Base-by-base conservation (phyloP, 345 rosid genomes). In the Trapa incisa region DNA sequence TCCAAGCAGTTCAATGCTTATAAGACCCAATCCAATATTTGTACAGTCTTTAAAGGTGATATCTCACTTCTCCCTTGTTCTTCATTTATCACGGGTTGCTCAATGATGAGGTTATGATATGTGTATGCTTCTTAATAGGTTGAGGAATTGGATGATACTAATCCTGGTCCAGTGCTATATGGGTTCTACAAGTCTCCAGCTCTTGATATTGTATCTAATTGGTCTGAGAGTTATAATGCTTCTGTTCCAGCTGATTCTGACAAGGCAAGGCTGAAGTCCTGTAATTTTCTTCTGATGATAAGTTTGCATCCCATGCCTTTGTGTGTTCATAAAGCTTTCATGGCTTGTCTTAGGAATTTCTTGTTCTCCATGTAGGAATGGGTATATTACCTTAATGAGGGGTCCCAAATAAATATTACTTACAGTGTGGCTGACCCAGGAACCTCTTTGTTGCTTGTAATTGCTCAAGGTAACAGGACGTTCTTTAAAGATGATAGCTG, bases 11-110 rank as follows among this genome's bases (percentile, higher is more conserved):
- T 94, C 97, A 1, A 61, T 85, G 65, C 90, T 91, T 32, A 57
- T 91, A 17, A 79, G 82, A 71, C 89, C 99, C 11, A 89, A 82
- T 66, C 78, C 96, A 33, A 6, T 87, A 1, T 94, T 94, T 68
- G 97, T 94, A 74, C 91, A 89, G 79, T 75, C 81, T 67, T 71
- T 91, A 32, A 83, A 84, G 89, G 99, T 94, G 68, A 14, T 37
- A 35, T 5, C 33, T 56, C 3, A 37, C 50, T 52, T 42, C 8
- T 45, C 48, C 2, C 5, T 45, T 7, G 48, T 37, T 43, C 66
- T 47, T 22, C 3, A 36, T 62, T 48, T 33, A 61, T 54, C 5
- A 43, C 10, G 32, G 48, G 48, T 45, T 45, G 48, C 48, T 7
- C 13, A 11, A 45, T 11, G 48, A n/a, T 22, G 13, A 22, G 63